phyloP scores from a whole-genome alignment of 371 early-diverging fungal species.

The Mortierella sp. region DNA sequence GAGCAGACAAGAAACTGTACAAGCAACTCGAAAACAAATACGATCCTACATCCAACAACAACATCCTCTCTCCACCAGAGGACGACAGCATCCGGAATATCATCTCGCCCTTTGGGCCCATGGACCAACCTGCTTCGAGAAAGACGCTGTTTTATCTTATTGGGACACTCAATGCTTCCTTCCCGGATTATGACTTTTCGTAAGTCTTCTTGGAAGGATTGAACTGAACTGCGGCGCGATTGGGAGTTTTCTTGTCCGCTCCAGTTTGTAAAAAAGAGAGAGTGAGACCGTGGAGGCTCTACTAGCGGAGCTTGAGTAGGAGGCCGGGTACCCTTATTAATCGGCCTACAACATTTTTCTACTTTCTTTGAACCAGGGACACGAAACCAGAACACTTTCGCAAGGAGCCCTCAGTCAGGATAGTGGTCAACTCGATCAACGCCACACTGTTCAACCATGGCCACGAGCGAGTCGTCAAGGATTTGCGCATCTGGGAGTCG shows the following conservation, averaged over 20 bases:
- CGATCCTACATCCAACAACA: conserved; percentile 57
- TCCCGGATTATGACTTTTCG: conserved; percentile 95
- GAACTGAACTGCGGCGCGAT: too few relatives aligned
- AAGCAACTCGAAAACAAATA: conserved; percentile 86
- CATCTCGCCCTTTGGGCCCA: conserved; percentile 87
- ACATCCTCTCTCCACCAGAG: conserved; percentile 69
- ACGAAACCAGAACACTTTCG: conserved; percentile 89
- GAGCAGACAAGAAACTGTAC: conserved; percentile 90
- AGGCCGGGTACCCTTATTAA: conserved; percentile 8
- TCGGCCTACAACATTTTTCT: not conserved
- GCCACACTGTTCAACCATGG: conserved; percentile 88
- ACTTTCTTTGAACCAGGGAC: conserved; percentile 66
- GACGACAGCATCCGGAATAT: conserved; percentile 64
- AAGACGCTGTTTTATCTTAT: conserved; percentile 93
- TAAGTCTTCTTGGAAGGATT: conserved; percentile 28
- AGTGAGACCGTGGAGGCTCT: too few relatives aligned
- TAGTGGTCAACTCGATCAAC: conserved; percentile 88
- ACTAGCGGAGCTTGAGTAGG: not conserved
- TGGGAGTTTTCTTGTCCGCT: not conserved
- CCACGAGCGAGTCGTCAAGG: conserved; percentile 66
- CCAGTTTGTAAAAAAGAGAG: not conserved
- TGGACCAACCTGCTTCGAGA: conserved; percentile 81
- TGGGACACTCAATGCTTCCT: conserved; percentile 93
- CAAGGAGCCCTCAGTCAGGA: conserved; percentile 77
- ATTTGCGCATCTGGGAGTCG: conserved; percentile 80